Evolutionary conservation across 768 basidiomycete genomes (phyloP).

Genomic region (Auriscalpium microsporum): DNA sequence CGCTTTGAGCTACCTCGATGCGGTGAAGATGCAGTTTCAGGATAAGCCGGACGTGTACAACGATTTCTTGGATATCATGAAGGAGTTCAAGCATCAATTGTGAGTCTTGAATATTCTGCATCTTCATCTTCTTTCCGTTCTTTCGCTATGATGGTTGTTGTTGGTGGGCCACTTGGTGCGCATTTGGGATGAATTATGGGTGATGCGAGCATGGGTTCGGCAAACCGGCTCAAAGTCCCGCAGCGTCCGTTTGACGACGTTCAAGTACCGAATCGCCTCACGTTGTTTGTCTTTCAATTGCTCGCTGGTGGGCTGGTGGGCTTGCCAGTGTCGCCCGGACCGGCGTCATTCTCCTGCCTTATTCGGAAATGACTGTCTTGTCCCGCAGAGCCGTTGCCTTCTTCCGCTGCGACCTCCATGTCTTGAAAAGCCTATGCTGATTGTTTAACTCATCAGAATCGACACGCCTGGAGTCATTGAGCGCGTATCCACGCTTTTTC

Average conservation of each 20-base stretch:
- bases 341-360: background rate
- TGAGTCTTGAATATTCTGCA: constrained; percentile 32
- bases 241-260: too few relatives aligned
- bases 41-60: constrained; percentile 93
- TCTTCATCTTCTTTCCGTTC: background rate
- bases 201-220: too few relatives aligned
- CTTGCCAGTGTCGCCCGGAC: too few relatives aligned
- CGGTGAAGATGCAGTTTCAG: constrained; percentile 86
- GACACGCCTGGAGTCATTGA: constrained; percentile 97
- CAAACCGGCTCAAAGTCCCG: too few relatives aligned
- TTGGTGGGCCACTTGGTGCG: too few relatives aligned
- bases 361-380: background rate
- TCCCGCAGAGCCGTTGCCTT: background rate
- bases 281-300: too few relatives aligned
- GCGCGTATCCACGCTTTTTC: constrained; percentile 87
- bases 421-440: background rate
- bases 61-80: constrained; percentile 94
- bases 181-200: too few relatives aligned
- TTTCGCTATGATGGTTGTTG: background rate
- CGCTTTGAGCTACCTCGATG: constrained; percentile 88
- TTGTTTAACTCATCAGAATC: constrained; percentile 45
- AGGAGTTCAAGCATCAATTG: constrained; percentile 97
- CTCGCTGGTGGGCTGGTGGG: too few relatives aligned
- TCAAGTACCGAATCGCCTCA: too few relatives aligned
- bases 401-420: constrained; percentile 14